Conservation (phyloP, 2,329 filamentous ascomycete genomes). For the Penicillium sp. region DNA sequence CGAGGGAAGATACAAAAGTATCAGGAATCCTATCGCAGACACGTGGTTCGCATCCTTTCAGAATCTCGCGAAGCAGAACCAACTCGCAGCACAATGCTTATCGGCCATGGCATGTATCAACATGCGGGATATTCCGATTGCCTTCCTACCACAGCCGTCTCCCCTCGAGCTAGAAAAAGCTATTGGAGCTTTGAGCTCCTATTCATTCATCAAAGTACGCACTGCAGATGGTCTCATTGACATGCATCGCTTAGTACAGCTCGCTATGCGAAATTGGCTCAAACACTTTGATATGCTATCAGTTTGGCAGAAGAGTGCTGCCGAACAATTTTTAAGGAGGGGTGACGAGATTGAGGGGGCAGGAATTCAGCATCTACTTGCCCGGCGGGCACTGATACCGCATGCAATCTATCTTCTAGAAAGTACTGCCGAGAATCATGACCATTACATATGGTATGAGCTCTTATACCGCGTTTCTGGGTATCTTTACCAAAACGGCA, state of each 20-base stretch:
- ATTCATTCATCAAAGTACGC: slow-evolving; percentile 21
- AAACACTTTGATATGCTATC: too few species aligned
- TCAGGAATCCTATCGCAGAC: slow-evolving; percentile 36
- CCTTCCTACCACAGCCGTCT: slow-evolving; percentile 19
- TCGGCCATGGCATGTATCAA: slow-evolving; percentile 36
- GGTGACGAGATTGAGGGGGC: too few species aligned
- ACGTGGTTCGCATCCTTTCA: slow-evolving; percentile 42
- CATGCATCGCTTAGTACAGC: slow-evolving; percentile 38
- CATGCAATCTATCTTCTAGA: too few species aligned
- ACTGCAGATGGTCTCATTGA: slow-evolving; percentile 9
- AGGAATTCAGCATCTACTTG: too few species aligned
- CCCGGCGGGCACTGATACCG: too few species aligned
- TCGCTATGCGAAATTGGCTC: slow-evolving; percentile 35
- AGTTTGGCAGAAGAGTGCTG: too few species aligned
- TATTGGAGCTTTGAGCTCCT: slow-evolving; percentile 27
- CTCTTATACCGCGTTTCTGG: too few species aligned
- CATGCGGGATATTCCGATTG: slow-evolving; percentile 30
- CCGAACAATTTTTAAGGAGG: too few species aligned
- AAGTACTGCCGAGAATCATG: too few species aligned
- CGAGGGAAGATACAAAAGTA: slow-evolving; percentile 29
- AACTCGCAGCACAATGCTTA: slow-evolving; percentile 29
- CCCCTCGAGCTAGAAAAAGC: slow-evolving; percentile 11
- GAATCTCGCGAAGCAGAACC: slow-evolving; percentile 25
- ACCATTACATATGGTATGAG: too few species aligned
- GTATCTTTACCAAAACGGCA: too few species aligned